phyloP scores from a whole-genome alignment of 2,329 filamentous ascomycete genomes.

The Thelonectria discophora region DNA sequence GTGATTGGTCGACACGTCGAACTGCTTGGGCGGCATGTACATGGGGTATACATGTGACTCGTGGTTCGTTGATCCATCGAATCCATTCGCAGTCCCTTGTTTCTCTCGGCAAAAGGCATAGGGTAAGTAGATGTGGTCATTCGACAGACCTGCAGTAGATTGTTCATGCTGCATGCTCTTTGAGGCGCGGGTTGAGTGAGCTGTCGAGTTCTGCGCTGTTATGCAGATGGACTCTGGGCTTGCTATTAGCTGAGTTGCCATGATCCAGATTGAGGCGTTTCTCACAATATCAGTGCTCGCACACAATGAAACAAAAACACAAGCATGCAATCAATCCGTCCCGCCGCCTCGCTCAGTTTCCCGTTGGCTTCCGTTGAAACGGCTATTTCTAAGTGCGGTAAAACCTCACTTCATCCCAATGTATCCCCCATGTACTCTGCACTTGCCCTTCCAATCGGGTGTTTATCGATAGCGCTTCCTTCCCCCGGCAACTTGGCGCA shows the following conservation, averaged over 20 bases:
- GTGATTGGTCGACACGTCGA: conserved; percentile 30
- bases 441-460: conserved; percentile 19
- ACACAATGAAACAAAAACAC: background rate
- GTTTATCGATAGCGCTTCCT: conserved; percentile 44
- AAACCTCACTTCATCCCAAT: conserved; percentile 15
- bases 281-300: background rate
- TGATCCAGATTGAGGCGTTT: background rate
- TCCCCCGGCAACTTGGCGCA: conserved; percentile 34
- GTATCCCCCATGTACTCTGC: conserved; percentile 18
- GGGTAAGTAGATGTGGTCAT: conserved; percentile 26
- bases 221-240: background rate
- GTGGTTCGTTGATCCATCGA: background rate
- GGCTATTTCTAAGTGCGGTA: conserved; percentile 1
- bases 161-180: conserved; percentile 27
- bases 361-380: conserved; percentile 6
- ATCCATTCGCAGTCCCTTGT: background rate
- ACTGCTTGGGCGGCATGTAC: conserved; percentile 22
- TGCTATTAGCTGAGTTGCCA: background rate
- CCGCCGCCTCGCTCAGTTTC: background rate
- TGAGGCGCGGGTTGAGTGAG: conserved; percentile 10
- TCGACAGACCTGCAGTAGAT: conserved; percentile 31
- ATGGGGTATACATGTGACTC: conserved; percentile 25
- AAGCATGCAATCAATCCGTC: background rate
- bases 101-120: conserved; percentile 20
- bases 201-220: conserved; percentile 14